A percentile compares a stretch with the other conserved stretches of the same genome.
Conservation (phyloP, 176 grass and related monocot genomes). For the Carex myosuroides region DNA sequence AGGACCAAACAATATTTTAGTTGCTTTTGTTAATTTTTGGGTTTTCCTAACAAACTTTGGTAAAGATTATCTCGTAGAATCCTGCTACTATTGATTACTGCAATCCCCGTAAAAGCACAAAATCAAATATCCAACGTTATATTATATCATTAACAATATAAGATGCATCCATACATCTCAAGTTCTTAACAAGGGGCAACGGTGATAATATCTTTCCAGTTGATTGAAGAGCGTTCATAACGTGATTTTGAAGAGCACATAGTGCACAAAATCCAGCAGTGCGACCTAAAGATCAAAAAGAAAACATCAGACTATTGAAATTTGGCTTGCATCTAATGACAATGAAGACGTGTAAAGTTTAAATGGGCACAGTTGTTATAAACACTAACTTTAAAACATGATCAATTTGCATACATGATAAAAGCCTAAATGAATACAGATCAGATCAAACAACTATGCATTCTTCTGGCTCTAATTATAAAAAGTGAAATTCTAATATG, state of each 20-base stretch:
- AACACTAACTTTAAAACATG: background rate
- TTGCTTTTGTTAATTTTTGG: background rate
- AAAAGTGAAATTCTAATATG: background rate
- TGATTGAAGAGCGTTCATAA: constrained; percentile 73
- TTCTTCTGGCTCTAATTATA: background rate
- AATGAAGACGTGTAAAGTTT: background rate
- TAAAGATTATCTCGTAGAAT: background rate
- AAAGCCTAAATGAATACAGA: background rate
- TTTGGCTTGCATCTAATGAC: background rate
- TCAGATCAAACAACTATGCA: background rate
- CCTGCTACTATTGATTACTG: background rate
- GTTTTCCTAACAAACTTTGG: background rate
- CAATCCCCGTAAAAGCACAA: background rate
- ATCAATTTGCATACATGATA: background rate
- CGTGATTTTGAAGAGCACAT: constrained; percentile 94
- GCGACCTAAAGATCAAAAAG: constrained; percentile 33
- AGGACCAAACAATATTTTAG: background rate
- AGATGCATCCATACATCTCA: constrained; percentile 58
- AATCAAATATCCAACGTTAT: background rate
- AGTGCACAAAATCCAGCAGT: constrained; percentile 92
- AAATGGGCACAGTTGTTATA: background rate
- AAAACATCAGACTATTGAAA: constrained; percentile 6
- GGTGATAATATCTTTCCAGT: constrained; percentile 88
- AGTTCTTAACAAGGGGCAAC: constrained; percentile 66
- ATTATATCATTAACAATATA: background rate